Percentiles rank a stretch among this genome's conserved stretches.
These are phyloP conservation scores for Malassezia arunalokei DNA, from an alignment of 1,284 basidiomycete species.

Conservation along the genomic window DNA sequence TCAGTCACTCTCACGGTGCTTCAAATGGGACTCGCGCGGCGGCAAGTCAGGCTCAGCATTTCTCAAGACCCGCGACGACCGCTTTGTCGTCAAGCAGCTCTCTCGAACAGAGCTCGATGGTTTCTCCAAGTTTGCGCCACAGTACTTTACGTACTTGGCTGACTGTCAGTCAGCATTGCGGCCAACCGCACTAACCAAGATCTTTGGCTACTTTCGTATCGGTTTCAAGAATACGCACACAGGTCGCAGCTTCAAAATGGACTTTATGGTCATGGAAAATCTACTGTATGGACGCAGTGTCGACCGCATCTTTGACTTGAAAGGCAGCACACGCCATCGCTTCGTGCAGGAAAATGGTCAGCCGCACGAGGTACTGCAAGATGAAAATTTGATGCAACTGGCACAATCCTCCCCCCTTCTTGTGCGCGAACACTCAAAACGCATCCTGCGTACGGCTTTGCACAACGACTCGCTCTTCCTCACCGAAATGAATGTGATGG, in stretches of 20 bases:
- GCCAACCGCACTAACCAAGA: conserved; percentile 86
- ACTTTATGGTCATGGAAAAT: conserved; percentile 91
- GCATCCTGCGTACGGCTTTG: conserved; percentile 74
- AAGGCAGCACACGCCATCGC: conserved; percentile 40
- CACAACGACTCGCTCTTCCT: conserved; percentile 79
- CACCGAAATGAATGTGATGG: conserved; percentile 85
- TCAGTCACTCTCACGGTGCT: conserved; percentile 80
- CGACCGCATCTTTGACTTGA: conserved; percentile 52
- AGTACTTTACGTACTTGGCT: conserved; percentile 95
- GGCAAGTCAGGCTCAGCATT: conserved; percentile 96
- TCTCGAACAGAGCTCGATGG: conserved; percentile 82
- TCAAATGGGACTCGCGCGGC: conserved; percentile 90
- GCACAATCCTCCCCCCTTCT: conserved; percentile 62
- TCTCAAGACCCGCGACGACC: conserved; percentile 77
- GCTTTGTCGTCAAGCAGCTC: conserved; percentile 95
- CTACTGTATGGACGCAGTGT: conserved; percentile 83
- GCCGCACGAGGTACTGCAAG: conserved; percentile 75
- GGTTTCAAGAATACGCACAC: conserved; percentile 72
- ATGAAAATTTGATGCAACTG: conserved; percentile 75
- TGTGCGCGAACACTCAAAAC: conserved; percentile 85
- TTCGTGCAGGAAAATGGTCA: conserved; percentile 76
- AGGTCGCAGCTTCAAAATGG: conserved; percentile 76
- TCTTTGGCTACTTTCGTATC: conserved; percentile 93
- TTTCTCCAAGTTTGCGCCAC: conserved; percentile 90
- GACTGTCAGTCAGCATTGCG: conserved; percentile 52